A percentile compares a stretch with the other conserved stretches of the same genome.
These are phyloP conservation scores for Persicaria tinctoria DNA, from an alignment of 148 eudicot genomes.

Conservation along the genomic window DNA sequence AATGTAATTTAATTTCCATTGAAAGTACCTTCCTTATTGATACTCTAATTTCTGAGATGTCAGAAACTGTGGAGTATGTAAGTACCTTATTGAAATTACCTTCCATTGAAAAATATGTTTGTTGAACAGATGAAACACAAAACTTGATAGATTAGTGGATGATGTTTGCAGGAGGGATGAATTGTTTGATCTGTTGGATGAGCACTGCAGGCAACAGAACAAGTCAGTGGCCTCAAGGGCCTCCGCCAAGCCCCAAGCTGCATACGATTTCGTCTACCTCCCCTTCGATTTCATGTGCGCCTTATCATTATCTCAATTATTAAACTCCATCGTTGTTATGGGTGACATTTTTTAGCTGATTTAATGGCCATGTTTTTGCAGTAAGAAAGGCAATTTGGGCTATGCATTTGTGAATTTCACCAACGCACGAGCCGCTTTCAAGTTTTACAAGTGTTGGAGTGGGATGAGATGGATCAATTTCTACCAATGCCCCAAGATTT, in stretches of 20 bases:
- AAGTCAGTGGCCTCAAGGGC: neutral
- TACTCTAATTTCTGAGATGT: too few relatives aligned
- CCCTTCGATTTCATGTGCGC: neutral
- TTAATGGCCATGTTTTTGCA: neutral
- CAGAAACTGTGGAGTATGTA: too few relatives aligned
- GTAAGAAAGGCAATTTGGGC: neutral
- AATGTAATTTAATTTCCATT: too few relatives aligned
- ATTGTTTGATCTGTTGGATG: neutral
- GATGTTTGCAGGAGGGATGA: constrained; percentile 6
- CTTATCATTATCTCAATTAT: neutral
- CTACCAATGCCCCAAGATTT: too few relatives aligned
- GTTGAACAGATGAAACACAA: too few relatives aligned
- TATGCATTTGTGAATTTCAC: neutral
- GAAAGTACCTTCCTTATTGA: too few relatives aligned
- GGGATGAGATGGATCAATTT: too few relatives aligned
- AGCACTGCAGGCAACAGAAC: neutral
- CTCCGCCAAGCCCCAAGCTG: neutral
- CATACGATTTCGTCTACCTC: neutral
- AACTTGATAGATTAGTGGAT: too few relatives aligned
- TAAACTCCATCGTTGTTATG: neutral
- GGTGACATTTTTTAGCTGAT: neutral
- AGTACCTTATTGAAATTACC: too few relatives aligned
- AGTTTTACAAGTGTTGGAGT: too few relatives aligned
- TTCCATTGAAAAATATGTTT: too few relatives aligned
- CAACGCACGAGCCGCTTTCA: too few relatives aligned